Evolutionary conservation across 805 yeast species (phyloP), one percentile per base, ranked within the genome.

Genomic region (Kodamaea neixiangensis): DNA sequence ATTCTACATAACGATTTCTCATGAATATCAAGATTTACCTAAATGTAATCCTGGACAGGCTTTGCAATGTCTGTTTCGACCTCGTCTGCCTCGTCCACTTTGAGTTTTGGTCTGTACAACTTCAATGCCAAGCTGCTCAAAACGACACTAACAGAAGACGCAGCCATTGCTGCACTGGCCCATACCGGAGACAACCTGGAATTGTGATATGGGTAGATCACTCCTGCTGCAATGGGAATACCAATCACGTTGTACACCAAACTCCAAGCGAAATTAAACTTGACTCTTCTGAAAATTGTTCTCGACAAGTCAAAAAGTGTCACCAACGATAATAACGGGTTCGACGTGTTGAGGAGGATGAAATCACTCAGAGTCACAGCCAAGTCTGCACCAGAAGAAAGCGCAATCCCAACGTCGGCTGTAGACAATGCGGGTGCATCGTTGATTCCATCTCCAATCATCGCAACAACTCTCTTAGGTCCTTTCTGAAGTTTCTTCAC

Each of bases 401-500:
- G 72, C 0, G 94, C 91, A 43, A 87, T 76, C 3, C 94, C 94
- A 17, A 88, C 83, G 67, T 86, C 89, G 0, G 94, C 89, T 1
- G 79, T 71, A 3, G 90, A 79, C 47, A 88, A 69, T 0, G 94
- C 89, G 1, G 93, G 93, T 0, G 94, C 90, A 65, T 88, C 94
- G 63, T 87, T 88, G 31, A 87, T 82, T 17, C 94, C 94, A 59
- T 87, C 94, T 7, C 94, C 94, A 7, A 87, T 85, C 92, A 87
- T 86, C 0, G 89, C 91, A 18, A 70, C 67, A 2, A 61, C 60
- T 1, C 60, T 61, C 2, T 62, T 58, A 13, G 61, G 54, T 7
- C 54, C 40, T 38, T 68, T 62, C 59, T 84, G 86, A 10, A 87
- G 72, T 75, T 78, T 72, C 54, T 75, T 71, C 35, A 87, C 71